These are phyloP conservation scores for Chaetomium sp. DNA, from an alignment of 2,329 filamentous ascomycete species.

Conservation along the genomic window DNA sequence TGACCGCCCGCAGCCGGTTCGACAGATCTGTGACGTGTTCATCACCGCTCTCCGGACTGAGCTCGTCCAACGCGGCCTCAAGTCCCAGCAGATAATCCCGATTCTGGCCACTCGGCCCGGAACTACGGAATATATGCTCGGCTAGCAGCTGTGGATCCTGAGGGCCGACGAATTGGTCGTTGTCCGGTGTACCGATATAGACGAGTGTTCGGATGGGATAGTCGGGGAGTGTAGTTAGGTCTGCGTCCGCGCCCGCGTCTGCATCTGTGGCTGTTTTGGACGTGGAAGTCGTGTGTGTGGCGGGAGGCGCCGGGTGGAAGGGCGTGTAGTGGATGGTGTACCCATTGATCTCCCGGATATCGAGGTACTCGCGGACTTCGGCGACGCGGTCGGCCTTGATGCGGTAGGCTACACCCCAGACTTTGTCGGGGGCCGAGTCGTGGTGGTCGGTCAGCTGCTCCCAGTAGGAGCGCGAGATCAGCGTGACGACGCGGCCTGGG, in stretches of 20 bases:
- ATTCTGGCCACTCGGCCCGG: conserved; percentile 83
- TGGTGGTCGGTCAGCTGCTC: conserved; percentile 65
- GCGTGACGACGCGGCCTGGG: conserved; percentile 86
- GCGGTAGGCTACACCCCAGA: conserved; percentile 93
- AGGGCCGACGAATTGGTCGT: conserved; percentile 83
- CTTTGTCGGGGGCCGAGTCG: conserved; percentile 53
- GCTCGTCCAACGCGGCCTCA: conserved; percentile 63
- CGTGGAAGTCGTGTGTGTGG: conserved; percentile 11
- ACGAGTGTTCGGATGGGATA: conserved; percentile 55
- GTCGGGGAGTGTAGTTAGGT: conserved; percentile 13
- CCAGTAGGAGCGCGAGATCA: conserved; percentile 83
- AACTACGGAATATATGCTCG: conserved; percentile 68
- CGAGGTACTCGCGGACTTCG: conserved; percentile 80
- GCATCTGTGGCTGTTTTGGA: no score
- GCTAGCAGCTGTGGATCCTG: conserved; percentile 75
- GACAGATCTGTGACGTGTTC: conserved; percentile 80
- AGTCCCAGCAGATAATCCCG: conserved; percentile 81
- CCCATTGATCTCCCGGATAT: conserved; percentile 95
- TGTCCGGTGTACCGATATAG: conserved; percentile 90
- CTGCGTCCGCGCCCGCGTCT: no score
- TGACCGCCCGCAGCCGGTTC: conserved; percentile 58
- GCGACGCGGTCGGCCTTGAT: conserved; percentile 65
- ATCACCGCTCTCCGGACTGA: conserved; percentile 74
- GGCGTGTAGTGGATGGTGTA: conserved; percentile 89
- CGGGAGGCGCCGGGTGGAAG: conserved; percentile 56